Percentiles rank a stretch among this genome's conserved stretches.
Conservation (phyloP, 768 basidiomycete genomes). For the Boletus patriciae region DNA sequence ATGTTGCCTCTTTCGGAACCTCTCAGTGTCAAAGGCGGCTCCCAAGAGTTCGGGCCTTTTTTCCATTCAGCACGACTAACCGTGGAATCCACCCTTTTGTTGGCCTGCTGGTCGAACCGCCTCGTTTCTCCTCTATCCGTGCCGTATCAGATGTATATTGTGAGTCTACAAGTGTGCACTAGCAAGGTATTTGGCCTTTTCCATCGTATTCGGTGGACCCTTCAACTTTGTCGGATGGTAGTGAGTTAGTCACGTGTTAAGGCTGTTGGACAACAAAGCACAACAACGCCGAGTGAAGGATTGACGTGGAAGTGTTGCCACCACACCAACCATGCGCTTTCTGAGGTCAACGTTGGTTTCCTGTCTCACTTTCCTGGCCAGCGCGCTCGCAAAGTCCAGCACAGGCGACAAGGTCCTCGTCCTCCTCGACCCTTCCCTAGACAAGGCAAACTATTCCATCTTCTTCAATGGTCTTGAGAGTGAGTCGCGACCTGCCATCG, state of each 20-base stretch:
- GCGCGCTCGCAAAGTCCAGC: slow-evolving; percentile 63
- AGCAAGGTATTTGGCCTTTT: too few species aligned
- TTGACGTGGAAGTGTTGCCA: slow-evolving; percentile 22
- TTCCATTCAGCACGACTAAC: too few species aligned
- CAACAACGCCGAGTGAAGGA: slow-evolving; percentile 11
- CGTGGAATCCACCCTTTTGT: too few species aligned
- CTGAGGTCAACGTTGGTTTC: slow-evolving; percentile 28
- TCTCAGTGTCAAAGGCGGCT: too few species aligned
- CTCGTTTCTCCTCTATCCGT: too few species aligned
- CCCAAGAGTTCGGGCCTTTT: too few species aligned
- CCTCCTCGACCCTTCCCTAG: slow-evolving; percentile 71
- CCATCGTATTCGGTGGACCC: too few species aligned
- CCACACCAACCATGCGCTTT: slow-evolving; percentile 27
- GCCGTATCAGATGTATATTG: background rate
- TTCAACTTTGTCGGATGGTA: too few species aligned
- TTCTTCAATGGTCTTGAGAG: slow-evolving; percentile 82
- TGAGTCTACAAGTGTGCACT: background rate
- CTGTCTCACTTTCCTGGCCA: slow-evolving; percentile 28
- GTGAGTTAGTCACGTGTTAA: slow-evolving; percentile 16
- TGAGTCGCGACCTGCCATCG: slow-evolving; percentile 32
- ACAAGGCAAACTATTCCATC: slow-evolving; percentile 67
- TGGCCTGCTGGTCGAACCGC: too few species aligned
- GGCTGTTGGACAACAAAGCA: slow-evolving; percentile 20
- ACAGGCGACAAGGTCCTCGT: slow-evolving; percentile 82
- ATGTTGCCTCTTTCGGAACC: too few species aligned